phyloP scores from a whole-genome alignment of 2,329 filamentous ascomycete genomes.

The Leptographium flavum region DNA sequence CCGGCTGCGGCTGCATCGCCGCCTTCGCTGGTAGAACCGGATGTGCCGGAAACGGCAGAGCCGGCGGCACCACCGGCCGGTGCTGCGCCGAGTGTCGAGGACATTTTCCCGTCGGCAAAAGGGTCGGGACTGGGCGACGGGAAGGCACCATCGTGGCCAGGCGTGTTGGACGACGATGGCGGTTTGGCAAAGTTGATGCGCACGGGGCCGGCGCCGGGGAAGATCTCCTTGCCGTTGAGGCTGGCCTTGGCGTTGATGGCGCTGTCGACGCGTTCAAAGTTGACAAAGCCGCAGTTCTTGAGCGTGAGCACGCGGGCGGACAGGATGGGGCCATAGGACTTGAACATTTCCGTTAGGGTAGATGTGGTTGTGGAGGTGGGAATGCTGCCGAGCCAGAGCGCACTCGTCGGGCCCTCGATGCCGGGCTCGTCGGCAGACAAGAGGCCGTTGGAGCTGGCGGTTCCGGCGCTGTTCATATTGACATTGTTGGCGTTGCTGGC shows the following conservation, averaged over 20 bases:
- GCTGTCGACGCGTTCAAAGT: conserved; percentile 84
- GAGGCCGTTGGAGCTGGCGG: conserved; percentile 32
- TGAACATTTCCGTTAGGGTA: conserved; percentile 89
- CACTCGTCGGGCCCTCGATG: conserved; percentile 79
- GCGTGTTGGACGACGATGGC: conserved; percentile 76
- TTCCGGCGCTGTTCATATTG: conserved; percentile 6
- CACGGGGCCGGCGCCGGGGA: conserved; percentile 87
- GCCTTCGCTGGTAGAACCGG: conserved; percentile 19
- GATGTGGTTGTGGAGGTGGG: conserved; percentile 94
- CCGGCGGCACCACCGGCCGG: conserved; percentile 7
- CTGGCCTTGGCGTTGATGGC: conserved; percentile 76
- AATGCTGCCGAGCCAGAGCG: conserved; percentile 94
- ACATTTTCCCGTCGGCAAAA: conserved; percentile 32
- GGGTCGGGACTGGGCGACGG: conserved; percentile 87
- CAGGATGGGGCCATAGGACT: conserved; percentile 77
- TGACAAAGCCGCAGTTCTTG: conserved; percentile 98
- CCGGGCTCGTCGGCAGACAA: conserved; percentile 64
- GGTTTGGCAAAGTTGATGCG: conserved; percentile 97
- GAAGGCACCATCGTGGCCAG: conserved; percentile 75
- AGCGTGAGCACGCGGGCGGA: conserved; percentile 90
- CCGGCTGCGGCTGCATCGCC: conserved; percentile 6
- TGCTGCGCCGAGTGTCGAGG: conserved; percentile 5
- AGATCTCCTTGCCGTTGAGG: conserved; percentile 95
- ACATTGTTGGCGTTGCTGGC: conserved; percentile 30
- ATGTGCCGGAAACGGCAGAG: conserved; percentile 1